These are phyloP conservation scores for Knoxdaviesia proteae DNA, from an alignment of 2,329 filamentous ascomycete genomes.

Conservation along the genomic window DNA sequence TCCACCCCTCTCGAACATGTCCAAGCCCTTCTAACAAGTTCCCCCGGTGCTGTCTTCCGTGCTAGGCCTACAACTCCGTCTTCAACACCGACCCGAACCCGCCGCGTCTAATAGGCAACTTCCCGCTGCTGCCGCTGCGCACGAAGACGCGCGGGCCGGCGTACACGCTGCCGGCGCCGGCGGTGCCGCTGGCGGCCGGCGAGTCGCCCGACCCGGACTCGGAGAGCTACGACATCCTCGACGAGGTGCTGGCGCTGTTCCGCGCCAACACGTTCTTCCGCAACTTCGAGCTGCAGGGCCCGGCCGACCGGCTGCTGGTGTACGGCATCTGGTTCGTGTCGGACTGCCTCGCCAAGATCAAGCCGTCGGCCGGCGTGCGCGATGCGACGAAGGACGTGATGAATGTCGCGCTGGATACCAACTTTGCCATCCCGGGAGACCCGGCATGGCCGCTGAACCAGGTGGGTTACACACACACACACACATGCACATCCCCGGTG, in stretches of 20 bases:
- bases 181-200: slow-evolving; percentile 31
- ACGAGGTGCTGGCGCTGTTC: slow-evolving; percentile 84
- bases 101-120: slow-evolving; percentile 55
- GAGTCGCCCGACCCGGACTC: slow-evolving; percentile 61
- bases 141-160: slow-evolving; percentile 92
- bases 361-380: slow-evolving; percentile 42
- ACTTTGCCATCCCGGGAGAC: slow-evolving; percentile 89
- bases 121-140: slow-evolving; percentile 81
- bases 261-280: slow-evolving; percentile 97
- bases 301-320: slow-evolving; percentile 80
- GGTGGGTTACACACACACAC: slow-evolving; percentile 16
- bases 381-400: slow-evolving; percentile 54
- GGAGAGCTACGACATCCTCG: slow-evolving; percentile 88
- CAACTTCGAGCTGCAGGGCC: slow-evolving; percentile 97
- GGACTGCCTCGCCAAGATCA: slow-evolving; percentile 77
- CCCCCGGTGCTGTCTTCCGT: background rate
- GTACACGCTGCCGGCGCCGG: slow-evolving; percentile 52
- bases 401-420: slow-evolving; percentile 75
- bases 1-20: too few relatives aligned
- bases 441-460: slow-evolving; percentile 87
- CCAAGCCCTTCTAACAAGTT: too few relatives aligned
- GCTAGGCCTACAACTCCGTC: slow-evolving; percentile 89
- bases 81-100: slow-evolving; percentile 64
- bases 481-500: background rate
- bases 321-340: slow-evolving; percentile 93